Percentiles rank a stretch among this genome's conserved stretches.
Evolutionary conservation across 1,284 basidiomycete genomes (phyloP).

Genomic region (Ustilago bromivora): DNA sequence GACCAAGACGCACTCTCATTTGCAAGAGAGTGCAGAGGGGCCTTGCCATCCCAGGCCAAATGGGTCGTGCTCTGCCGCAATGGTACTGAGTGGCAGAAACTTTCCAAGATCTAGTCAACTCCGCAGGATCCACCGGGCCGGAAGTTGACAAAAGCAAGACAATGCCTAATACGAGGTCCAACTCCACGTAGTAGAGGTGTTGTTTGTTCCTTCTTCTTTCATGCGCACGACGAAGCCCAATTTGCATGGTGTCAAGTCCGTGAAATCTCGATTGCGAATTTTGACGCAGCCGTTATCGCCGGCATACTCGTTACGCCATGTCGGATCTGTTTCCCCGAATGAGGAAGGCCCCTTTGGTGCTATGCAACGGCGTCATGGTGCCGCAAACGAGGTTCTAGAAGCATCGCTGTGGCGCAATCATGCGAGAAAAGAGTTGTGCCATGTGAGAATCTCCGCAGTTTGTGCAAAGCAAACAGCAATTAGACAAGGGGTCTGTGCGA

Average conservation of each 20-base stretch:
- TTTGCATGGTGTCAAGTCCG: neutral
- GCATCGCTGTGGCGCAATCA: neutral
- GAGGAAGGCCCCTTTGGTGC: neutral
- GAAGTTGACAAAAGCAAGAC: neutral
- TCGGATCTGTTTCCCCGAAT: neutral
- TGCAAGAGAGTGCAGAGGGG: too few species aligned
- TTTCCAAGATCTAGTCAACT: neutral
- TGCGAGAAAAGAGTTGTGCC: too few species aligned
- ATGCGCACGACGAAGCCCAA: neutral
- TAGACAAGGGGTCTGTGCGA: neutral
- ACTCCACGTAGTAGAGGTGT: neutral
- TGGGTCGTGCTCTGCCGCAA: too few species aligned
- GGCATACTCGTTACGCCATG: neutral
- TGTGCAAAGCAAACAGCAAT: too few species aligned
- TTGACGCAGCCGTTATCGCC: neutral
- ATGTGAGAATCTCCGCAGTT: too few species aligned
- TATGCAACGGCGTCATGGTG: neutral
- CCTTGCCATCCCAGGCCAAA: too few species aligned
- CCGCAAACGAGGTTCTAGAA: conserved; percentile 3
- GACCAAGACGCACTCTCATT: neutral
- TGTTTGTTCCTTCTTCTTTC: neutral
- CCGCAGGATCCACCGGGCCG: neutral
- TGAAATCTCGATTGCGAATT: conserved; percentile 4
- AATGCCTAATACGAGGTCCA: neutral
- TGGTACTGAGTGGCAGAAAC: too few species aligned